Evolutionary conservation across 2,329 filamentous ascomycete genomes (phyloP).

Genomic region (Pyrenochaeta sp.): DNA sequence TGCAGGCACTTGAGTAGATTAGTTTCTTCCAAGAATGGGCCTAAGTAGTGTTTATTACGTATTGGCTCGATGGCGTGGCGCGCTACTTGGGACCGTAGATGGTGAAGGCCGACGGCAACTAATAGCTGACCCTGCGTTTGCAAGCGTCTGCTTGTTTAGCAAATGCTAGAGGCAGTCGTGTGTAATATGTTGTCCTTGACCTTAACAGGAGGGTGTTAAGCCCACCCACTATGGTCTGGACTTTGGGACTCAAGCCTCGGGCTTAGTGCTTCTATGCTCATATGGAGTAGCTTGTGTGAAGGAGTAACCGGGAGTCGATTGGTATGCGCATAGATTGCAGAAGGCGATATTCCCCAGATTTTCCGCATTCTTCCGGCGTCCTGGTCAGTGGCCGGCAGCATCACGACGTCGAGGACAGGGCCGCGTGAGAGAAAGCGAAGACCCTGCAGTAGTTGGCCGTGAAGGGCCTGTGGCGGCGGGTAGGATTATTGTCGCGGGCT

Average conservation of each 20-base stretch:
- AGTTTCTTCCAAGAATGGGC: constrained; percentile 20
- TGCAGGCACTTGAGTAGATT: constrained; percentile 15
- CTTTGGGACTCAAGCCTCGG: constrained; percentile 10
- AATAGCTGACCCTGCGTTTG: constrained; percentile 12
- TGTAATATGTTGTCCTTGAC: constrained; percentile 15
- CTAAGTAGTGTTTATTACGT: constrained; percentile 28
- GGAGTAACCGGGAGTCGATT: neutral
- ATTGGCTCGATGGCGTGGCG: constrained; percentile 19
- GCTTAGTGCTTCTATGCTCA: constrained; percentile 10
- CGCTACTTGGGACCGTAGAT: constrained; percentile 18
- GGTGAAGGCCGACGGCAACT: constrained; percentile 22
- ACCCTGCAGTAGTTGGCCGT: constrained; percentile 34
- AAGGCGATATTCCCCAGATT: constrained; percentile 15
- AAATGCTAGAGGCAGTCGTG: constrained; percentile 7
- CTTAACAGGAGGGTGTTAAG: constrained; percentile 16
- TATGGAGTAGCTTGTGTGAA: neutral
- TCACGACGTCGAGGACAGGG: constrained; percentile 8
- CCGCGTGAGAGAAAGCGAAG: constrained; percentile 7
- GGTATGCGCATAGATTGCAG: constrained; percentile 5
- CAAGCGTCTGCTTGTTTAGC: constrained; percentile 4
- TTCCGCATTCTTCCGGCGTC: constrained; percentile 17
- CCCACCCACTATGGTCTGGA: constrained; percentile 18
- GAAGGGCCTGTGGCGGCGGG: too few relatives aligned
- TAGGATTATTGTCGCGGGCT: too few relatives aligned
- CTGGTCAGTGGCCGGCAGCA: constrained; percentile 8